Base-by-base conservation (phyloP, 257 asterid genomes). In the Solanum pimpinellifolium region DNA sequence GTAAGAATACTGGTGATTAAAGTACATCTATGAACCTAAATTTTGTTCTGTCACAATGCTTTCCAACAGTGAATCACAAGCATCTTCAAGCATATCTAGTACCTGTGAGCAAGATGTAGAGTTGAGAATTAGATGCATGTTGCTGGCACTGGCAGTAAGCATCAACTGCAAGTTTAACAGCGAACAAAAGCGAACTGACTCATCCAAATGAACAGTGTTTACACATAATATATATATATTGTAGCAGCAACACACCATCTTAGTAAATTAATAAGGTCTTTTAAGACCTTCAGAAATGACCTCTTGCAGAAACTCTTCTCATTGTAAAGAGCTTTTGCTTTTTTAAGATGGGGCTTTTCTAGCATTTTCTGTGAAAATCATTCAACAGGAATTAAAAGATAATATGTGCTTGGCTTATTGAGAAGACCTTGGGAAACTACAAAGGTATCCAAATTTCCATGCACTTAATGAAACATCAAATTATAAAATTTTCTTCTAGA, bases 51-150 rank as follows among this genome's bases (percentile, higher is more conserved):
- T 91, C 70, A 91, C 85, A 88, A 91, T 89, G 85, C 89, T 91
- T 25, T 91, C 95, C 90, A 97, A 65, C 25, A 97, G 93, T 2
- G 99, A 92, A 46, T 92, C 96, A 23, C 99, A 97, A 3, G 95
- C 98, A 85, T 97, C 99, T 87, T 97, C 98, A 3, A 97, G 98
- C 82, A 97, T 84, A 92, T 97, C 98, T 80, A 97, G 85, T 69
- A 97, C 99, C 99, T 97, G 94, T 80, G 84, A 73, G 75, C n/a
- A 47, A 66, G 62, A 86, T 8, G 23, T 16, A 29, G 46, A 29
- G 69, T 29, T 29, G 18, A 49, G 44, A 25, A 47, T 47, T 47
- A 80, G 68, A 80, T 29, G 39, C 41, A 44, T 77, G 20, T 80
- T 25, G 25, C 65, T 46, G 4, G 66, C 4, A 46, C 65, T 46